These are phyloP conservation scores for Fusarium luffae DNA, from an alignment of 2,329 filamentous ascomycete genomes.

Conservation along the genomic window DNA sequence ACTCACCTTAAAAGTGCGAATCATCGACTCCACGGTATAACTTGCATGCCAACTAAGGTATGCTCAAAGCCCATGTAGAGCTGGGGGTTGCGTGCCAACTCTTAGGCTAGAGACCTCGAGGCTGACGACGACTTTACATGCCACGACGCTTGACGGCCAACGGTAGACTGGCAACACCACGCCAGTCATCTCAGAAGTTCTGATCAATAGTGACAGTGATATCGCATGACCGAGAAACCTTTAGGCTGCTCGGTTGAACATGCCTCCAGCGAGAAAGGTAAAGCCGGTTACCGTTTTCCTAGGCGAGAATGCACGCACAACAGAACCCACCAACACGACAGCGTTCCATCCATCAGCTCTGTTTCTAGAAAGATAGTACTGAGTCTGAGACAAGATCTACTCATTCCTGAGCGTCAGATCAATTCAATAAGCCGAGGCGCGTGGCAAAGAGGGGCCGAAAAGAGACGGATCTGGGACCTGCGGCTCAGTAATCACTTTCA, in stretches of 20 bases:
- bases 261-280: slow-evolving; percentile 3
- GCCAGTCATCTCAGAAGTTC: slow-evolving; percentile 1
- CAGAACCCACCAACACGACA: slow-evolving; percentile 5
- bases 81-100: slow-evolving; percentile 14
- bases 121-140: slow-evolving; percentile 14
- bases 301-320: background rate
- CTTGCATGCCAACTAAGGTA: slow-evolving; percentile 5
- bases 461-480: slow-evolving; percentile 19
- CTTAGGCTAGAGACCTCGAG: slow-evolving; percentile 5
- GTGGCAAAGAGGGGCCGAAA: slow-evolving; percentile 35
- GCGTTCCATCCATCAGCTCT: slow-evolving; percentile 26
- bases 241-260: background rate
- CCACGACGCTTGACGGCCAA: background rate
- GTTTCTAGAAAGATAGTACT: slow-evolving; percentile 33
- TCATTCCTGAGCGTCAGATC: slow-evolving; percentile 28
- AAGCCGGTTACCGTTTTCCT: background rate
- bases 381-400: slow-evolving; percentile 33
- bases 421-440: slow-evolving; percentile 16
- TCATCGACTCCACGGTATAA: background rate
- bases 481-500: slow-evolving; percentile 3
- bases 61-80: slow-evolving; percentile 18
- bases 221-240: background rate
- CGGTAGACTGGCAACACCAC: background rate
- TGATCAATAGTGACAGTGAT: background rate
- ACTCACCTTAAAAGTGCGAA: slow-evolving; percentile 18